phyloP scores from a whole-genome alignment of 2,329 filamentous ascomycete species.

The Aspergillus luchuensis region DNA sequence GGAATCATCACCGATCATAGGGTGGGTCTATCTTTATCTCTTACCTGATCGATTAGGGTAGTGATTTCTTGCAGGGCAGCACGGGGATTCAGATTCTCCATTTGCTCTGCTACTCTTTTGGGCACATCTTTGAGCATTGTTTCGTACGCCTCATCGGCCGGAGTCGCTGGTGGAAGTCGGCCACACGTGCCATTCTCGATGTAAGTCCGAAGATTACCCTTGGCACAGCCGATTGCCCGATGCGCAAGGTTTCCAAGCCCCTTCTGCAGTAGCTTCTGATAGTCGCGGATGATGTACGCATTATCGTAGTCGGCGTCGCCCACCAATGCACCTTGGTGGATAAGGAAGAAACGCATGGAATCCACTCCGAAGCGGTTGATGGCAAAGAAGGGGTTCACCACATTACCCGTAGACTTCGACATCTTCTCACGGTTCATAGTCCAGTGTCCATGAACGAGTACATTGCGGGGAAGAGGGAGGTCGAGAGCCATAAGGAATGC shows the following conservation, averaged over 20 bases:
- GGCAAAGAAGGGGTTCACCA: constrained; percentile 91
- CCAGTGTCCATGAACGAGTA: constrained; percentile 94
- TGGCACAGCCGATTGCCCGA: constrained; percentile 67
- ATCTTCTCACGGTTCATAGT: constrained; percentile 90
- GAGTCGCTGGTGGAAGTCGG: constrained; percentile 30
- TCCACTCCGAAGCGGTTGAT: constrained; percentile 87
- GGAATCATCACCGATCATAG: neutral
- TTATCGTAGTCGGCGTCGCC: constrained; percentile 88
- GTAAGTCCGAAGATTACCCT: constrained; percentile 67
- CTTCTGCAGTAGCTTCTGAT: constrained; percentile 75
- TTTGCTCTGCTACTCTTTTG: constrained; percentile 52
- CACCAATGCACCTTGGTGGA: constrained; percentile 73
- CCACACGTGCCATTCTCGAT: constrained; percentile 48
- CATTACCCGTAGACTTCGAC: constrained; percentile 94
- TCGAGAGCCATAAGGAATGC: constrained; percentile 88
- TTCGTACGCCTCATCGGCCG: constrained; percentile 41
- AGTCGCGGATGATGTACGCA: constrained; percentile 69
- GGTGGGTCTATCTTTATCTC: constrained; percentile 49
- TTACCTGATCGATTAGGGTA: constrained; percentile 61
- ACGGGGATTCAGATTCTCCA: constrained; percentile 67
- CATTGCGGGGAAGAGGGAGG: constrained; percentile 73
- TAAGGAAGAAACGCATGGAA: constrained; percentile 84
- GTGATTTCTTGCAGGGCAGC: constrained; percentile 67
- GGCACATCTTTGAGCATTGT: constrained; percentile 46
- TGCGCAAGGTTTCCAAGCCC: constrained; percentile 79